Evolutionary conservation across 306 rosid genomes (phyloP), one percentile per base, ranked within the genome.

Genomic region (Ceratonia siliqua): DNA sequence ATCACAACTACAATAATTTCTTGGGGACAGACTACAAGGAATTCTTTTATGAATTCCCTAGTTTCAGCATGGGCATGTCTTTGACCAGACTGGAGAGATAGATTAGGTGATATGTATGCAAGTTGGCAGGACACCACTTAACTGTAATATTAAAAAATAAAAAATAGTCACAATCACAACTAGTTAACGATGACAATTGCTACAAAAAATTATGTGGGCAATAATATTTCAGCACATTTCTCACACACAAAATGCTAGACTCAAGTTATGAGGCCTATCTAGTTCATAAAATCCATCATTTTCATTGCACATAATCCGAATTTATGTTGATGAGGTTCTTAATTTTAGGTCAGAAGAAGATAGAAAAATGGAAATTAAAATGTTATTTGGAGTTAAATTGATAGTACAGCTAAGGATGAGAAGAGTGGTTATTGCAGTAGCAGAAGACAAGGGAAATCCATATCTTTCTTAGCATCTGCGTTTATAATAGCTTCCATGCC

Each of bases 161-260:
- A n/a, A n/a, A n/a, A n/a, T n/a, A n/a, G n/a, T n/a, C n/a, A n/a
- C n/a, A n/a, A n/a, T n/a, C n/a, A n/a, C n/a, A n/a, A n/a, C n/a
- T n/a, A n/a, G n/a, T n/a, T n/a, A n/a, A n/a, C n/a, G n/a, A n/a
- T 54, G 28, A 0, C 18, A 50, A 50, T 50, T 14, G 70, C 33
- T 1, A 53, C 55, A 55, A 1, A 33, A 27, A 42, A 53, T 17
- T 62, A 70, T 56, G n/a, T 58, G 74, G 83, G 61, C 72, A 74
- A 79, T 62, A 11, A 78, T 69, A 5, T 74, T 63, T 74, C 48
- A 8, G 74, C 50, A 74, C 70, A 66, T 62, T 54, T 53, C 46
- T 25, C 68, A 58, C 33, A 32, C 10, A 3, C 7, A 59, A 30
- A 21, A 38, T 22, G 15, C 38, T 30, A 14, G 52, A 33, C 30